These are phyloP conservation scores for Euphrasia arctica DNA, from an alignment of 305 asterid species.

Conservation along the genomic window DNA sequence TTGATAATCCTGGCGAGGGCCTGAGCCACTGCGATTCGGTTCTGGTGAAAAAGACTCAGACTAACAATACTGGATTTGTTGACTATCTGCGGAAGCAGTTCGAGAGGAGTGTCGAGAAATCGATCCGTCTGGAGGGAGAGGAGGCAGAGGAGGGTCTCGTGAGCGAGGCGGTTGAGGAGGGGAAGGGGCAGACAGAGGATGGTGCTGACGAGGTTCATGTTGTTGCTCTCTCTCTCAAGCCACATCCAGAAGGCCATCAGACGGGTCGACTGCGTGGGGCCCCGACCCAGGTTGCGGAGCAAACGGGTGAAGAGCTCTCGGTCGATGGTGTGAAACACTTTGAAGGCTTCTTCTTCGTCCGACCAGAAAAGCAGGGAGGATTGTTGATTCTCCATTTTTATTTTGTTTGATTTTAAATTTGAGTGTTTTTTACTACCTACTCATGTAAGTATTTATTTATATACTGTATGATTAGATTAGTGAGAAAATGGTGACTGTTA, in stretches of 20 bases:
- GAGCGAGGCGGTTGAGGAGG: slow-evolving; percentile 32
- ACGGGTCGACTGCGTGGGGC: slow-evolving; percentile 43
- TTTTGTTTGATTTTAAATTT: neutral
- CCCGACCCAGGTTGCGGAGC: slow-evolving; percentile 39
- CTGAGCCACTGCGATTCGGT: slow-evolving; percentile 34
- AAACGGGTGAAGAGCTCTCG: slow-evolving; percentile 38
- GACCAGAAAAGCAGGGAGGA: slow-evolving; percentile 16
- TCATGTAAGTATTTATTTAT: slow-evolving; percentile 20
- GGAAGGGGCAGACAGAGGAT: slow-evolving; percentile 30
- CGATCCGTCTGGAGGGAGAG: slow-evolving; percentile 31
- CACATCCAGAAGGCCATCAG: slow-evolving; percentile 58
- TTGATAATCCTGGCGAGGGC: slow-evolving; percentile 29
- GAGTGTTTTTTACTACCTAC: too few species aligned
- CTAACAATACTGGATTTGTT: neutral
- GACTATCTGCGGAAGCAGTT: slow-evolving; percentile 33
- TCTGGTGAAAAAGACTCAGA: slow-evolving; percentile 36
- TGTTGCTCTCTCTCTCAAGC: slow-evolving; percentile 40
- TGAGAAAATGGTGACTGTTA: slow-evolving; percentile 14
- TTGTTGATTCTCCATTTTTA: neutral
- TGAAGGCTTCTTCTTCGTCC: slow-evolving; percentile 44
- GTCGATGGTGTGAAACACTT: slow-evolving; percentile 52
- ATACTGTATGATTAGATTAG: neutral
- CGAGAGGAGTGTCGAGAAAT: neutral
- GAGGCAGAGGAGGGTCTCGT: slow-evolving; percentile 46
- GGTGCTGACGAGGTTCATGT: slow-evolving; percentile 26